A percentile compares a stretch with the other conserved stretches of the same genome.
phyloP scores from a whole-genome alignment of 352 stramenopile genomes.

The Phytophthora pseudosyringae region DNA sequence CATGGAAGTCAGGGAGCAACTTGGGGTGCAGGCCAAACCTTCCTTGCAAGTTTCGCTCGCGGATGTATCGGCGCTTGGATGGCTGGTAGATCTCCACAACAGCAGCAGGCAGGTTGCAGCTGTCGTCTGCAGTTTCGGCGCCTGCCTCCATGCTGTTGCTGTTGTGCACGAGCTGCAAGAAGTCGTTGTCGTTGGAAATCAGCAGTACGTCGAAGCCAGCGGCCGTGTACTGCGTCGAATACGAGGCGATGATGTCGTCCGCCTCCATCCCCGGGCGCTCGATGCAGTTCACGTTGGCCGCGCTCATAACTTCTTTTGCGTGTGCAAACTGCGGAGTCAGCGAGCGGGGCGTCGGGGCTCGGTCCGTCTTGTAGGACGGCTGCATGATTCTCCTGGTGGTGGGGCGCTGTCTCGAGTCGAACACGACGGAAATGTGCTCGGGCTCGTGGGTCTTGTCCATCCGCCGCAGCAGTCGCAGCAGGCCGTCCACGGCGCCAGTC shows the following conservation, averaged over 20 bases:
- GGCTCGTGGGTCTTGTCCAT: constrained; percentile 58
- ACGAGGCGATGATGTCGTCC: constrained; percentile 75
- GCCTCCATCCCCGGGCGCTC: constrained; percentile 57
- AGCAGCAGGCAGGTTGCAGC: constrained; percentile 4
- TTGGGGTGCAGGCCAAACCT: constrained; percentile 59
- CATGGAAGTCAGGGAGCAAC: constrained; percentile 68
- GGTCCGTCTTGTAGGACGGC: constrained; percentile 57
- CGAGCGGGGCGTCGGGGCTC: constrained; percentile 43
- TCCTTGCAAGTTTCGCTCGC: constrained; percentile 62
- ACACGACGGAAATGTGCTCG: constrained; percentile 65
- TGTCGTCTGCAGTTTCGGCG: neutral
- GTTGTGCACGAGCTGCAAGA: constrained; percentile 62
- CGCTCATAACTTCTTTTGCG: constrained; percentile 38
- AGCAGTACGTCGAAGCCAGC: constrained; percentile 65
- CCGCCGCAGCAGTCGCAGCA: constrained; percentile 49
- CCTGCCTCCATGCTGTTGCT: constrained; percentile 2
- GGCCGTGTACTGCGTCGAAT: constrained; percentile 46
- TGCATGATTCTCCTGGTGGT: constrained; percentile 59
- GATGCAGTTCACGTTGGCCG: constrained; percentile 56
- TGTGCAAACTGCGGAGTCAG: constrained; percentile 52
- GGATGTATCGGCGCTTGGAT: constrained; percentile 71
- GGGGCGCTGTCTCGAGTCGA: constrained; percentile 54
- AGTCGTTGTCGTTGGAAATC: constrained; percentile 78
- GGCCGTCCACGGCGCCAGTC: constrained; percentile 50
- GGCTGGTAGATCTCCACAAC: constrained; percentile 78